These are phyloP conservation scores for Botryosphaeria dothidea DNA, from an alignment of 2,329 filamentous ascomycete genomes.

Conservation along the genomic window DNA sequence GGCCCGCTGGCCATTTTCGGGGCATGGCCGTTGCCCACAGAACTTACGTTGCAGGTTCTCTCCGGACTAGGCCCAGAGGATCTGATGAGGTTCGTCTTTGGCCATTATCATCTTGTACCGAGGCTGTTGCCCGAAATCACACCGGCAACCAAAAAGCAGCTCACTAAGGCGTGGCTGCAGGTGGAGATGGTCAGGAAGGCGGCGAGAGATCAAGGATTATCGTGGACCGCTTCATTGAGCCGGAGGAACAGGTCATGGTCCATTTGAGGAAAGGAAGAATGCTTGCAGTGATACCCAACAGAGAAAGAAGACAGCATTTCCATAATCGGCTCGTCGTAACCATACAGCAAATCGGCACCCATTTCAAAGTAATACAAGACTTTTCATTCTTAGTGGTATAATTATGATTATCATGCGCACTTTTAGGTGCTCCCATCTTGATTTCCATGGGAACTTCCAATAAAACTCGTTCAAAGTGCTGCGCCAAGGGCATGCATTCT, in stretches of 20 bases:
- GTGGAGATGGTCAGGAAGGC: slow-evolving; percentile 15
- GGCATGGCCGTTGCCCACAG: slow-evolving; percentile 30
- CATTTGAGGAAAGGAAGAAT: not conserved
- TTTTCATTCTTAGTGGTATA: not conserved
- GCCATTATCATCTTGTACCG: slow-evolving; percentile 8
- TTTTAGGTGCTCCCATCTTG: too few species aligned
- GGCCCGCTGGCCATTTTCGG: slow-evolving; percentile 7
- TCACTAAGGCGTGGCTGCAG: slow-evolving; percentile 15
- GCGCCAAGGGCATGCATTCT: not conserved
- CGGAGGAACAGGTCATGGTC: slow-evolving; percentile 12
- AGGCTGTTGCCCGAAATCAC: not conserved
- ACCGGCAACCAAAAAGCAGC: slow-evolving; percentile 8
- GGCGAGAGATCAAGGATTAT: not conserved
- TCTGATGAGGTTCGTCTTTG: slow-evolving; percentile 33
- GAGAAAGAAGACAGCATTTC: not conserved
- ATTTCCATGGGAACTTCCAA: not conserved
- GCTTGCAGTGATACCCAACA: not conserved
- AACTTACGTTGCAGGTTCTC: slow-evolving; percentile 39
- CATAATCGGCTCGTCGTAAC: too few species aligned
- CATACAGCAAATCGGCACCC: not conserved
- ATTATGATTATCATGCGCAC: not conserved
- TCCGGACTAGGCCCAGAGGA: slow-evolving; percentile 29
- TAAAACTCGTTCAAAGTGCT: too few species aligned
- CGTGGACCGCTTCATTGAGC: slow-evolving; percentile 6
- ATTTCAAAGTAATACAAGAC: not conserved